Conservation (phyloP, 257 asterid genomes). For the Galeopsis tetrahit region DNA sequence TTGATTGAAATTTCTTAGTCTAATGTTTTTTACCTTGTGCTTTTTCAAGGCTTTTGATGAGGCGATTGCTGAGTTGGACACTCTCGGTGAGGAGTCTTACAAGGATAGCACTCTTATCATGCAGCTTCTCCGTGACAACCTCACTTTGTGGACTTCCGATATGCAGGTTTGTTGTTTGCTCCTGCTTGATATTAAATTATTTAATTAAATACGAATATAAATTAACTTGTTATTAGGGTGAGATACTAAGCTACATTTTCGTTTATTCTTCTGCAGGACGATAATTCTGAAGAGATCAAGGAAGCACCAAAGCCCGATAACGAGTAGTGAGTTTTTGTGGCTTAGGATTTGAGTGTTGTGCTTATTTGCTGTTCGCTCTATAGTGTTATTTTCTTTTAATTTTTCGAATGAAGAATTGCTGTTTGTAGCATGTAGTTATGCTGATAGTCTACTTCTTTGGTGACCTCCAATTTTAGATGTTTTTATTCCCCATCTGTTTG, state of each 20-base stretch:
- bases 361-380: constrained; percentile 29
- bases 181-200: too few relatives aligned
- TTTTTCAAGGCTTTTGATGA: constrained; percentile 77
- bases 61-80: constrained; percentile 91
- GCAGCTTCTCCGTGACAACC: constrained; percentile 97
- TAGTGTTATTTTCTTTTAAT: constrained; percentile 37
- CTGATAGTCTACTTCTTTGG: constrained; percentile 41
- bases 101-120: constrained; percentile 94
- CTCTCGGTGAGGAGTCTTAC: constrained; percentile 94
- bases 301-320: constrained; percentile 85
- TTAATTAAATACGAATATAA: too few relatives aligned
- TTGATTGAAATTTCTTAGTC: constrained; percentile 1
- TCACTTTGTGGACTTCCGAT: constrained; percentile 92
- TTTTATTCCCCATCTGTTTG: constrained; percentile 34
- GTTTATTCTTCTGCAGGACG: constrained; percentile 59
- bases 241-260: constrained; percentile 18
- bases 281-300: constrained; percentile 77
- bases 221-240: neutral
- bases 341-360: constrained; percentile 36
- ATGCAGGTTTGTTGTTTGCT: constrained; percentile 59
- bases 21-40: constrained; percentile 15
- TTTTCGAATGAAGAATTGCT: constrained; percentile 44
- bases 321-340: constrained; percentile 51
- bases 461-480: constrained; percentile 42
- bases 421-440: constrained; percentile 48